Conservation (phyloP, 2,329 filamentous ascomycete genomes). For the Fusarium gaditjirri region DNA sequence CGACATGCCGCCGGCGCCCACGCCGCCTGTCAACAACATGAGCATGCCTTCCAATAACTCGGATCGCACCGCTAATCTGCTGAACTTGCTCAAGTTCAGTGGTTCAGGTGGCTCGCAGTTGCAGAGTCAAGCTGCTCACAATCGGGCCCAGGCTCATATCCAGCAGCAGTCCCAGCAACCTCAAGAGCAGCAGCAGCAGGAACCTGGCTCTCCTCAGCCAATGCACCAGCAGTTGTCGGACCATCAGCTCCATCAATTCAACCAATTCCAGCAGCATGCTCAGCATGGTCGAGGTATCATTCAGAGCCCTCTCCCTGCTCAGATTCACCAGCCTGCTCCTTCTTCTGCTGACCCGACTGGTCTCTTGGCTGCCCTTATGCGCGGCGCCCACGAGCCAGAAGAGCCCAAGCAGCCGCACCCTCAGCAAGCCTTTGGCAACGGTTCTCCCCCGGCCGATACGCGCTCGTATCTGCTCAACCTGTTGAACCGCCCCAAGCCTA, state of each 20-base stretch:
- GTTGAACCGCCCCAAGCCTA: constrained; percentile 80
- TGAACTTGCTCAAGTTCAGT: constrained; percentile 72
- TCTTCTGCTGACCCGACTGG: constrained; percentile 66
- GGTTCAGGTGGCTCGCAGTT: constrained; percentile 50
- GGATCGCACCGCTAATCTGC: constrained; percentile 65
- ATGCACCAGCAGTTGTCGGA: constrained; percentile 41
- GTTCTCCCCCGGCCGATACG: constrained; percentile 72
- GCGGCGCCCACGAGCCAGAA: constrained; percentile 64
- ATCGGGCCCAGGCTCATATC: constrained; percentile 20
- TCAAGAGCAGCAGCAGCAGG: constrained; percentile 30
- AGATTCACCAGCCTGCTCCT: constrained; percentile 68
- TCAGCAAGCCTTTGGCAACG: constrained; percentile 56
- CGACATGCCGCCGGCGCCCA: constrained; percentile 63
- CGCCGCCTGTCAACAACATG: constrained; percentile 56
- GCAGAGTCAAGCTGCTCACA: constrained; percentile 48
- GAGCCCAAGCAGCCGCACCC: constrained; percentile 47
- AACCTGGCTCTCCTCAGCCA: constrained; percentile 33
- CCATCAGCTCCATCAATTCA: constrained; percentile 45
- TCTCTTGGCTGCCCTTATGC: constrained; percentile 69
- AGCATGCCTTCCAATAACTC: constrained; percentile 52
- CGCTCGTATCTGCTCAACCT: constrained; percentile 88
- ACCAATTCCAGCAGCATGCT: constrained; percentile 44
- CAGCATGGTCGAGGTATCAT: constrained; percentile 34
- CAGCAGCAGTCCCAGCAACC: constrained; percentile 34
- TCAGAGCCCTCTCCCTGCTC: constrained; percentile 48